A percentile compares a stretch with the other conserved stretches of the same genome.
Conservation (phyloP, 306 rosid genomes). For the Abrus precatorius region DNA sequence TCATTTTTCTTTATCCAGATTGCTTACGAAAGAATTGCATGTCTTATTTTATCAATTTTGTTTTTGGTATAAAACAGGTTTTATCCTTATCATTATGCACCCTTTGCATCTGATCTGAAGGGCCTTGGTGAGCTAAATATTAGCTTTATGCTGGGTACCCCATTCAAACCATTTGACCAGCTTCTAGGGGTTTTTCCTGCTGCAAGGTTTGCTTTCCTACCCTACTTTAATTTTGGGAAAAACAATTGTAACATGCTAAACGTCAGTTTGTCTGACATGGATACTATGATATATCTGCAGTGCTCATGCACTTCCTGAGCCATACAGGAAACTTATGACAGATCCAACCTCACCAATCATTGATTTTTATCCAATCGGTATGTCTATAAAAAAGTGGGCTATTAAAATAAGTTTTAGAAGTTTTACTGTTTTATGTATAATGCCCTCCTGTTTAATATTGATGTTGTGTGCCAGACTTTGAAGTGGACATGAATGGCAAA, state of each 20-base stretch:
- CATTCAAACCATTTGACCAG: slow-evolving; percentile 98
- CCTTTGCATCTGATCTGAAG: slow-evolving; percentile 96
- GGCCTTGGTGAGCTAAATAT: slow-evolving; percentile 77
- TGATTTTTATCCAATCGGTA: slow-evolving; percentile 94
- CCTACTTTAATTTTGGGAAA: slow-evolving; percentile 1
- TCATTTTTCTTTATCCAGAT: slow-evolving; percentile 8
- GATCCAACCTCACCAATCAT: slow-evolving; percentile 85
- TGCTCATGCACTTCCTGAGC: slow-evolving; percentile 93
- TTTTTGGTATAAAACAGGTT: slow-evolving; percentile 67
- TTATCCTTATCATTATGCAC: slow-evolving; percentile 98
- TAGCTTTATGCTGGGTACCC: slow-evolving; percentile 75
- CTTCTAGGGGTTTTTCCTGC: slow-evolving; percentile 98
- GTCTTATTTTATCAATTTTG: neutral
- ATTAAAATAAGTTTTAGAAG: neutral
- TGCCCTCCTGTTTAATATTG: slow-evolving; percentile 39
- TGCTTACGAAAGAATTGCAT: neutral
- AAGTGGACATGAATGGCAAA: slow-evolving; percentile 99
- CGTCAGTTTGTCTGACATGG: slow-evolving; percentile 14
- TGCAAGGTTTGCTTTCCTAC: slow-evolving; percentile 70
- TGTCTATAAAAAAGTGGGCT: slow-evolving; percentile 38
- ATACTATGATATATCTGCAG: slow-evolving; percentile 61
- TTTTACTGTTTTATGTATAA: slow-evolving; percentile 10
- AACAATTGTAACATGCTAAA: neutral
- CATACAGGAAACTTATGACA: slow-evolving; percentile 86
- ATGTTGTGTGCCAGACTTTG: slow-evolving; percentile 76